These are phyloP conservation scores for Chrysoporthe deuterocubensis DNA, from an alignment of 2,329 filamentous ascomycete species.

Conservation along the genomic window DNA sequence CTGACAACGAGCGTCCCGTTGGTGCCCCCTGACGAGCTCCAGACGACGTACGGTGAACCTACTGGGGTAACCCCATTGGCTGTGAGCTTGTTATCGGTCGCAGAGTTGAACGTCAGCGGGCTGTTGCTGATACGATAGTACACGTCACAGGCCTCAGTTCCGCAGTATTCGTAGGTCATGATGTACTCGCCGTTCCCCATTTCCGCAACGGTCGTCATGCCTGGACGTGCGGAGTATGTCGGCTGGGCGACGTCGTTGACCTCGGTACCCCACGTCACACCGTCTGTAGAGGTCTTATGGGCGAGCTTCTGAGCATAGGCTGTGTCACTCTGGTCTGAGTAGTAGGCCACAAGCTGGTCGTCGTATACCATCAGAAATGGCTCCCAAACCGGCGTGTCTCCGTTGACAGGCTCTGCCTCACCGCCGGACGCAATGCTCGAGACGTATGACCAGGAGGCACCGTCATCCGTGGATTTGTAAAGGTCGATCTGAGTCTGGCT, in stretches of 20 bases:
- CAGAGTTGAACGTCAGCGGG: constrained; percentile 44
- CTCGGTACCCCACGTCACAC: constrained; percentile 61
- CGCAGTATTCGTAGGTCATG: constrained; percentile 62
- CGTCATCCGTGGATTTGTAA: constrained; percentile 66
- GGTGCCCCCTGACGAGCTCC: constrained; percentile 46
- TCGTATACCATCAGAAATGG: constrained; percentile 66
- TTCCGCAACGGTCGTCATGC: constrained; percentile 66
- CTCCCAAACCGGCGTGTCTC: constrained; percentile 72
- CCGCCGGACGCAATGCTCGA: constrained; percentile 67
- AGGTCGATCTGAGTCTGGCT: constrained; percentile 69
- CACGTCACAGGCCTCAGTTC: constrained; percentile 44
- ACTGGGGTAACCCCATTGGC: constrained; percentile 39
- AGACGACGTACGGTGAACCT: constrained; percentile 48
- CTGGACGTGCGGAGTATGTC: constrained; percentile 66
- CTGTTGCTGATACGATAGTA: constrained; percentile 48
- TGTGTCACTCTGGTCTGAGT: constrained; percentile 72
- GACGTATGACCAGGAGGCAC: constrained; percentile 67
- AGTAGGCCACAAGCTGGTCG: constrained; percentile 66
- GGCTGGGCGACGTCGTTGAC: constrained; percentile 67
- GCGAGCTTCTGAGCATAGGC: constrained; percentile 70
- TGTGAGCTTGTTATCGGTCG: constrained; percentile 39
- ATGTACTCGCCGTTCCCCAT: constrained; percentile 65
- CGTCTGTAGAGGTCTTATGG: constrained; percentile 64
- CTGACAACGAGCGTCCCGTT: constrained; percentile 50
- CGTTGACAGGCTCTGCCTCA: constrained; percentile 64